Evolutionary conservation across 345 rosid species (phyloP).

Genomic region (Lumnitzera racemosa): DNA sequence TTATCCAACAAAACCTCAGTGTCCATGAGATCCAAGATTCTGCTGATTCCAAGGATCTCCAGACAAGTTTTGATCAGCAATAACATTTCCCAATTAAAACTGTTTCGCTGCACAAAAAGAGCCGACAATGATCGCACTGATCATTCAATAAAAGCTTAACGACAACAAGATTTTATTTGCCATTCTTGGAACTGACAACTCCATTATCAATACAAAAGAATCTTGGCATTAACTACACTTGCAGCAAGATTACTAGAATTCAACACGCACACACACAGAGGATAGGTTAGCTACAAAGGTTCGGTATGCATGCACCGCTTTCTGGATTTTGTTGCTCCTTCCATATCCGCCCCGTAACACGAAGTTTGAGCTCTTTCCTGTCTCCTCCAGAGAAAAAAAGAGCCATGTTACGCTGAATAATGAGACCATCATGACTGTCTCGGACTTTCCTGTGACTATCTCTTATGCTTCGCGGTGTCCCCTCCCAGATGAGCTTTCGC

Average conservation of each 20-base stretch:
- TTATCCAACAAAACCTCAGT: too few relatives aligned
- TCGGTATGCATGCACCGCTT: constrained; percentile 83
- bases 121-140: neutral
- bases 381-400: constrained; percentile 96
- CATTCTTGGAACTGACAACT: constrained; percentile 3
- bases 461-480: constrained; percentile 80
- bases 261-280: constrained; percentile 2
- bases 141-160: neutral
- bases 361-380: constrained; percentile 82
- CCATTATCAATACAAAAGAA: constrained; percentile 6
- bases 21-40: too few relatives aligned
- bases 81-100: too few relatives aligned
- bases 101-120: too few relatives aligned
- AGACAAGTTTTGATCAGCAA: too few relatives aligned
- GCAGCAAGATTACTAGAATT: neutral
- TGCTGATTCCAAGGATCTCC: too few relatives aligned
- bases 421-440: constrained; percentile 88
- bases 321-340: constrained; percentile 85
- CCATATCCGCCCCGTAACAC: constrained; percentile 94
- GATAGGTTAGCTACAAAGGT: constrained; percentile 51
- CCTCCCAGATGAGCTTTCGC: constrained; percentile 88
- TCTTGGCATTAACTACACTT: constrained; percentile 2
- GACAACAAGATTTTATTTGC: neutral
- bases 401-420: constrained; percentile 88
- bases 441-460: constrained; percentile 91